Evolutionary conservation across 2,329 filamentous ascomycete species (phyloP), one percentile per base, ranked within the genome.

Genomic region (Thielaviopsis musarum): DNA sequence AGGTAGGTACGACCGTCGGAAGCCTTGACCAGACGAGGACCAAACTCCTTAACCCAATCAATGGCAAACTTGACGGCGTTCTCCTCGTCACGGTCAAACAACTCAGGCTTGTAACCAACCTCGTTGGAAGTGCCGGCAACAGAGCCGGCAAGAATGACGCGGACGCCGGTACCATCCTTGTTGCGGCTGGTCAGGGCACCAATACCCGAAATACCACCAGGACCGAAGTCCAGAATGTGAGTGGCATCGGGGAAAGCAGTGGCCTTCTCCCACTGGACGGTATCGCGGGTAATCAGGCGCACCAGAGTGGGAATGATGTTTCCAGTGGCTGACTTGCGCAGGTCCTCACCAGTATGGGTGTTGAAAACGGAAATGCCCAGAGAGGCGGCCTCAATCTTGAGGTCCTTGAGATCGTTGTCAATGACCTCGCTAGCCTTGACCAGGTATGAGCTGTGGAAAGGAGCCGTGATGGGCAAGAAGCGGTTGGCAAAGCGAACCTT

Each of bases 41-140:
- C 91, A 69, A 93, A 91, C 70, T 96, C 91, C 72, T 94, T 94
- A 61, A 98, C 90, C 94, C 94, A 98, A 72, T 98, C 89, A 30
- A 90, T 85, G 55, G 93, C 91, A 70, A 90, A 97, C 71, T 91
- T 93, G 67, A 98, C 86, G 5, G 93, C 91, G 67, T 96, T 83
- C 69, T 96, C 88, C 67, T 91, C 89, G 69, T 98, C 93, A 60
- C 93, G 87, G 69, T 98, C 91, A 66, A 98, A 98, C 57, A 98
- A 79, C 73, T 98, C 93, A 1, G 91, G 87, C 78, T 98, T 98
- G 78, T 96, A 98, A 59, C 93, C 93, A 63, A 98, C 86, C 71
- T 97, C 93, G 34, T 80, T 78, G 62, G 94, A 86, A 21, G 90
- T 90, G 57, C 91, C 91, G 67, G 91, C 88, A 66, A 98, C 86